Conservation (phyloP, 768 basidiomycete genomes). For the Cubamyces lactineus region DNA sequence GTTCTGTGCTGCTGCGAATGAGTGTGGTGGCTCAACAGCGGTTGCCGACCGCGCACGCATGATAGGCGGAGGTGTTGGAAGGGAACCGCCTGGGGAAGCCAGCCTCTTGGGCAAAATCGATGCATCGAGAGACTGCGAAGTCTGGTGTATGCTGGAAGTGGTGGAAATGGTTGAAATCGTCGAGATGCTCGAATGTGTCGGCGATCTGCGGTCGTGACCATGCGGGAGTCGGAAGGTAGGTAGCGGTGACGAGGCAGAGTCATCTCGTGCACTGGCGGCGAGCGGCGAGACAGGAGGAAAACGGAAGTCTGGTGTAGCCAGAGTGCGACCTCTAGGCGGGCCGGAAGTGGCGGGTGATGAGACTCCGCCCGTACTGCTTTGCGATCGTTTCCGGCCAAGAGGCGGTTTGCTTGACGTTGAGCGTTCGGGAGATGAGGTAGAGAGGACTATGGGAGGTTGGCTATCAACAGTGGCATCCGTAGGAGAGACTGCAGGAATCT, state of each 20-base stretch:
- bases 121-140: conserved; percentile 59
- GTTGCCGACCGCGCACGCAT: conserved; percentile 41
- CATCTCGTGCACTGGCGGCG: not conserved
- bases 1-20: conserved; percentile 9
- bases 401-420: conserved; percentile 33
- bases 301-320: conserved; percentile 39
- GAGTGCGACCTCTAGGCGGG: conserved; percentile 21
- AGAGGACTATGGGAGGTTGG: conserved; percentile 31
- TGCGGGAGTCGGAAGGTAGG: conserved; percentile 22
- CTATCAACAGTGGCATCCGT: conserved; percentile 25
- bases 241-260: conserved; percentile 17
- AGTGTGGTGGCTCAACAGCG: conserved; percentile 25
- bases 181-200: conserved; percentile 38
- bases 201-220: conserved; percentile 34
- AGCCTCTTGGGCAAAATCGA: conserved; percentile 33
- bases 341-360: conserved; percentile 35
- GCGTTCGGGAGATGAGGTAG: conserved; percentile 34
- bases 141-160: conserved; percentile 48
- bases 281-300: conserved; percentile 37
- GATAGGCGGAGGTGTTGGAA: conserved; percentile 35
- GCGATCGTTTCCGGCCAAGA: conserved; percentile 46
- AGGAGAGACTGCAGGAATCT: conserved; percentile 37
- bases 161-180: conserved; percentile 33
- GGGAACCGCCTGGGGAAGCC: conserved; percentile 35
- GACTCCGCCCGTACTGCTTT: conserved; percentile 43